Evolutionary conservation across 345 rosid genomes (phyloP).

Genomic region (Rhizophora mangle): DNA sequence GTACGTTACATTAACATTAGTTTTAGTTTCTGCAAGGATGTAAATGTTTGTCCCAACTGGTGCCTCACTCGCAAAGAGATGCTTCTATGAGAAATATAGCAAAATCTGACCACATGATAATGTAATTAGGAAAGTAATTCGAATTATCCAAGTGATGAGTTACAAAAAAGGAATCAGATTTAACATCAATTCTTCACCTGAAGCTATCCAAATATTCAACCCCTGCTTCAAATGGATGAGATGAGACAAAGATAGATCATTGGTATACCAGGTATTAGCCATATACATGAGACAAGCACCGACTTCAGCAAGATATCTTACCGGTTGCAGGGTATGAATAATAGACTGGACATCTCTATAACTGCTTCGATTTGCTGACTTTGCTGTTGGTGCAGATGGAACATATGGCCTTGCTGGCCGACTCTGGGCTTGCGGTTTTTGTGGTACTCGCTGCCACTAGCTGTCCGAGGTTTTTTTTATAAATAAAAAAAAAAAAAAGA

Average conservation of each 20-base stretch:
- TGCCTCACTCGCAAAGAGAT: background rate
- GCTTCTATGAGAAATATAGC: no score
- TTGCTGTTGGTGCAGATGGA: slow-evolving; percentile 33
- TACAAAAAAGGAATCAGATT: no score
- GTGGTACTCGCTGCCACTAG: slow-evolving; percentile 44
- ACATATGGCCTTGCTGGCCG: slow-evolving; percentile 52
- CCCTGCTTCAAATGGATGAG: no score
- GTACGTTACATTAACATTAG: background rate
- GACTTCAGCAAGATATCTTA: slow-evolving; percentile 21
- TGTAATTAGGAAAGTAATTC: no score
- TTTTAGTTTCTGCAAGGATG: background rate
- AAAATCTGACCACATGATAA: no score
- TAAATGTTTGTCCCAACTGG: background rate
- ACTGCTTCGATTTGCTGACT: slow-evolving; percentile 36
- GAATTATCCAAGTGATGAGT: no score
- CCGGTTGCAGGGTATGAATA: slow-evolving; percentile 40
- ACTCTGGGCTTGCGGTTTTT: slow-evolving; percentile 50
- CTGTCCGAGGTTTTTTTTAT: slow-evolving; percentile 26
- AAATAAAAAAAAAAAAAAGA: background rate
- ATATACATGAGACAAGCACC: no score
- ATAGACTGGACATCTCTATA: slow-evolving; percentile 60
- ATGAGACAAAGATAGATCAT: no score
- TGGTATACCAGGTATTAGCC: no score
- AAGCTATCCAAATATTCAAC: no score
- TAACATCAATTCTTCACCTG: no score